Conservation (phyloP, 306 rosid species). For the Coriaria nepalensis region DNA sequence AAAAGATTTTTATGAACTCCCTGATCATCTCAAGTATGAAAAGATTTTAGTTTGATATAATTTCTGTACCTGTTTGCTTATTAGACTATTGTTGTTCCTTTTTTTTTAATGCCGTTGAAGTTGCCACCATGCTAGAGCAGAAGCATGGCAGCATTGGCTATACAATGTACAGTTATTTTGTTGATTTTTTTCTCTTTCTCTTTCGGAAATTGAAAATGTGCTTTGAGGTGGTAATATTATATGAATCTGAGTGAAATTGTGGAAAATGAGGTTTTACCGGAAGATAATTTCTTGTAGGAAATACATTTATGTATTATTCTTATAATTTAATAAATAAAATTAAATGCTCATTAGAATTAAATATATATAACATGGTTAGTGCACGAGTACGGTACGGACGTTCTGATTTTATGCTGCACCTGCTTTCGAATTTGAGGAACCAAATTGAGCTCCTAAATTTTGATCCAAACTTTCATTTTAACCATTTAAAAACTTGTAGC, state of each 20-base stretch:
- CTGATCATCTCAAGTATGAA: constrained; percentile 14
- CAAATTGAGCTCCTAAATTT: too few species aligned
- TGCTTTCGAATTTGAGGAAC: too few species aligned
- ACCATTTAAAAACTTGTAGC: too few species aligned
- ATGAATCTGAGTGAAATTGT: constrained; percentile 19
- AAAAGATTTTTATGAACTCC: constrained; percentile 7
- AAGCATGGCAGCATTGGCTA: constrained; percentile 27
- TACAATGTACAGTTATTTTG: constrained; percentile 50
- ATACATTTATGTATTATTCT: too few species aligned
- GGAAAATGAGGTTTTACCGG: constrained; percentile 22
- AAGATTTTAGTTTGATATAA: constrained; percentile 19
- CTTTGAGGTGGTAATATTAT: constrained; percentile 21
- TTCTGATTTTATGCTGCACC: background rate
- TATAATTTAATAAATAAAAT: too few species aligned
- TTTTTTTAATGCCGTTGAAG: constrained; percentile 19
- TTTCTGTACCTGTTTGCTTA: constrained; percentile 19
- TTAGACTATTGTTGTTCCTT: constrained; percentile 19
- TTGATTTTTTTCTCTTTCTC: constrained; percentile 26
- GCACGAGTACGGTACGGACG: too few species aligned
- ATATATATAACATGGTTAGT: too few species aligned
- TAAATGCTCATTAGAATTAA: too few species aligned
- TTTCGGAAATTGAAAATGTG: constrained; percentile 22
- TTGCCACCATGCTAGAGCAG: constrained; percentile 20
- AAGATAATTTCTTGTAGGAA: too few species aligned
- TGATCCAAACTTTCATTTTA: too few species aligned